phyloP scores from a whole-genome alignment of 2,329 filamentous ascomycete species.

The Sclerotinia nivalis region DNA sequence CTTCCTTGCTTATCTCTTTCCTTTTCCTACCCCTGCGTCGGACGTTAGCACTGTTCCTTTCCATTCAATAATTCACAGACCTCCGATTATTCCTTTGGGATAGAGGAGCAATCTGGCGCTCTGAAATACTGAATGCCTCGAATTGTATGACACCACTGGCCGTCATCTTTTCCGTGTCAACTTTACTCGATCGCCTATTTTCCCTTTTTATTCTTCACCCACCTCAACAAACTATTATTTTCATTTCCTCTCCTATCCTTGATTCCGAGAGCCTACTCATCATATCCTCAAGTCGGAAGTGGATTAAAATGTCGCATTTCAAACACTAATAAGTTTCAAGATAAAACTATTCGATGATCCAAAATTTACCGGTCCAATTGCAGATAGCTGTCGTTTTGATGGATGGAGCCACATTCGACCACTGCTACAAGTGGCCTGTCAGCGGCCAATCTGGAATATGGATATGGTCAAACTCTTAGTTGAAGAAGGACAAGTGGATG shows the following conservation, averaged over 20 bases:
- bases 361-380: background rate
- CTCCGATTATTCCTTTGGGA: background rate
- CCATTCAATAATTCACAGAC: background rate
- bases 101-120: background rate
- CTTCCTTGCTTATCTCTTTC: background rate
- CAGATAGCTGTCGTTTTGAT: rapidly evolving
- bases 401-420: background rate
- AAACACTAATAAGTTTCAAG: background rate
- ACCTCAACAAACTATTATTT: background rate
- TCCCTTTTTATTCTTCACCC: background rate
- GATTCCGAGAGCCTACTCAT: background rate
- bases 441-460: constrained; percentile 41
- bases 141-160: background rate
- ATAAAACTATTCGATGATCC: constrained; percentile 20
- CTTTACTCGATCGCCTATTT: too few species aligned
- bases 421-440: constrained; percentile 8
- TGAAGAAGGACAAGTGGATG: constrained; percentile 40
- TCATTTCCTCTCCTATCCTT: background rate
- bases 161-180: background rate
- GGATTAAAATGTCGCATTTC: background rate
- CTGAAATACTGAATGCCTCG: background rate
- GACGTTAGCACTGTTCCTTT: background rate
- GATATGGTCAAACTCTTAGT: constrained; percentile 43
- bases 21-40: background rate
- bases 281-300: background rate